Evolutionary conservation across 441 rosid genomes (phyloP), one percentile per base, ranked within the genome.

Genomic region (Codiaeum variegatum): DNA sequence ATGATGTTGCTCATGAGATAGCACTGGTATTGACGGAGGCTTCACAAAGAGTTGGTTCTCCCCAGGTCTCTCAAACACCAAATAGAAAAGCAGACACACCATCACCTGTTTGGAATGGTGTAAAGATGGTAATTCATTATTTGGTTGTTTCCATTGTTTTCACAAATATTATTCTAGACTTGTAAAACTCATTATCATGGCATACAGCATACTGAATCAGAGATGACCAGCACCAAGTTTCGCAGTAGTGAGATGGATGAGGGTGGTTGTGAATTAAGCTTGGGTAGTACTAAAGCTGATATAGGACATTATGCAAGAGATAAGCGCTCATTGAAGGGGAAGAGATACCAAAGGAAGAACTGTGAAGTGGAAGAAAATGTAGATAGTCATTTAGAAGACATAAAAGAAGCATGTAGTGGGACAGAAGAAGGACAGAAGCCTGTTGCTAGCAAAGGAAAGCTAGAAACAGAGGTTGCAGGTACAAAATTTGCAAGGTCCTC

Each of bases 381-480:
- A 76, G 84, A 79, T 71, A 78, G 76, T 79, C 77, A 73, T 71
- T 88, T 85, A 78, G 97, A 88, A 83, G 98, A 88, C 68, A 87
- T 87, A 68, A 85, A 85, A 71, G 98, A 89, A 87, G 95, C 96
- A 54, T 91, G 96, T 81, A 92, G 91, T 62, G 96, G 90, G 77
- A 90, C 89, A 68, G 94, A 89, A 82, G 93, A 89, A 85, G 91
- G 88, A 74, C 78, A 81, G 74, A 87, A 83, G 42, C 55, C 83
- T 70, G 79, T 79, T 49, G 73, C 72, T 72, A 56, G 31, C 70
- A 82, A 80, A 80, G 92, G 84, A 69, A 83, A 82, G 72, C 69
- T 83, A 58, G 87, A 83, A 75, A 64, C 73, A 62, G 89, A 83
- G 70, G 77, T 79, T 42, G 52, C 70, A 40, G 84, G 79, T 75